Base-by-base conservation (phyloP, 2,329 filamentous ascomycete genomes). In the Leptographium radiaticola region DNA sequence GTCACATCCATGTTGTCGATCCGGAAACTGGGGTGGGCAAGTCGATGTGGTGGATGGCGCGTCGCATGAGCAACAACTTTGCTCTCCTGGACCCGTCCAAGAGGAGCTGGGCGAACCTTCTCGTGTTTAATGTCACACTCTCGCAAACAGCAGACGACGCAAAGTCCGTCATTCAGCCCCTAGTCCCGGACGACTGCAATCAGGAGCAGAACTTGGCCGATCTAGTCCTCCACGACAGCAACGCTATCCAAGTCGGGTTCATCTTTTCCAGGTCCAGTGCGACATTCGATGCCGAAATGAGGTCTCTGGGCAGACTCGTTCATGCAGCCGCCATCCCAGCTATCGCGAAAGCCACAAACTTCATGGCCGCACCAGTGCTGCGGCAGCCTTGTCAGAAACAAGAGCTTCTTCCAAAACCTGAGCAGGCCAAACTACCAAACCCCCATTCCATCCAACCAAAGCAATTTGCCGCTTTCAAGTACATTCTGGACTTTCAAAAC, bases 401-500 rank as follows among this genome's bases (percentile, higher is more conserved):
- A 10, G 25, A 11, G 42, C 42, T 25, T 20, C 42, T 11, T 11
- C 20, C 18, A 15, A 4, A 11, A 13, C 30, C 25, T 4, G 20
- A 20, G 6, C 25, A 45, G 30, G 20, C 7, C 11, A 31, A 20
- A 18, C 12, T 12, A n/a, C 9, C 36, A 25, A 56, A 57, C 2
- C 36, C 50, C 2, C 31, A n/a, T 6, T 52, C 56, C 2, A 39
- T 58, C 4, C 52, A 58, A 34, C 43, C 44, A 1, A 58, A 59
- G 38, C 62, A 63, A 31, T 33, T 60, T 1, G 55, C 55, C 1
- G 60, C 59, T 0, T 62, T 61, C 47, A 50, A 58, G 10, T 63
- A 60, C 36, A 40, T 63, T 9, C 16, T 61, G 3, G 49, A 58
- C 10, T 63, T 64, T 43, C 49, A 55, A 13, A 39, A 62, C 9